phyloP scores from a whole-genome alignment of 116 monocot genomes.

The Papilionanthe hybrid region DNA sequence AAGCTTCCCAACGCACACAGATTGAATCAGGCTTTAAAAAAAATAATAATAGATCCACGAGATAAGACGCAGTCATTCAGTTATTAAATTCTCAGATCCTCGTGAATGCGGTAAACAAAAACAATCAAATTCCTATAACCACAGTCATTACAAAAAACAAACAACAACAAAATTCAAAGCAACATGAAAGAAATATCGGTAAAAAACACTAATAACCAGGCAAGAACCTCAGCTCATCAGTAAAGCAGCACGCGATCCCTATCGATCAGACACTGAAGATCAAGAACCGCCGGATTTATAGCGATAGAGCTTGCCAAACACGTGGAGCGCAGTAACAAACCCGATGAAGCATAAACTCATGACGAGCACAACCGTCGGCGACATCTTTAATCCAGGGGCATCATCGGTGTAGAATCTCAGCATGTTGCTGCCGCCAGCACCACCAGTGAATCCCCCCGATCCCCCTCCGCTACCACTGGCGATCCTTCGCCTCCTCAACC shows the following conservation, averaged over 20 bases:
- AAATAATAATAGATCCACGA: neutral
- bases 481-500: slow-evolving; percentile 31
- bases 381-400: slow-evolving; percentile 60
- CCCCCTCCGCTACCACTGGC: slow-evolving; percentile 14
- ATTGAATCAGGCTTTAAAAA: neutral
- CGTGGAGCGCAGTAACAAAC: slow-evolving; percentile 64
- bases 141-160: neutral
- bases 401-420: slow-evolving; percentile 74
- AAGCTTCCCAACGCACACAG: neutral
- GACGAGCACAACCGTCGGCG: slow-evolving; percentile 69
- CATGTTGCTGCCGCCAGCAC: slow-evolving; percentile 62
- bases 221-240: neutral
- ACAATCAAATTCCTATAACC: no score
- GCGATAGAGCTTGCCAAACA: slow-evolving; percentile 75
- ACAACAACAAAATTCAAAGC: neutral
- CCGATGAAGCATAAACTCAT: slow-evolving; percentile 80
- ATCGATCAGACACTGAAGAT: neutral
- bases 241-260: neutral
- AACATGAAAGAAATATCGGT: neutral
- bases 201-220: neutral
- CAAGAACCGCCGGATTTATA: slow-evolving; percentile 28
- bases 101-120: neutral
- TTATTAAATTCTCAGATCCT: neutral
- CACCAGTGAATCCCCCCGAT: slow-evolving; percentile 7
- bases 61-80: neutral